Conservation (phyloP, 371 early-diverging fungal species). For the Mortierella sp. region DNA sequence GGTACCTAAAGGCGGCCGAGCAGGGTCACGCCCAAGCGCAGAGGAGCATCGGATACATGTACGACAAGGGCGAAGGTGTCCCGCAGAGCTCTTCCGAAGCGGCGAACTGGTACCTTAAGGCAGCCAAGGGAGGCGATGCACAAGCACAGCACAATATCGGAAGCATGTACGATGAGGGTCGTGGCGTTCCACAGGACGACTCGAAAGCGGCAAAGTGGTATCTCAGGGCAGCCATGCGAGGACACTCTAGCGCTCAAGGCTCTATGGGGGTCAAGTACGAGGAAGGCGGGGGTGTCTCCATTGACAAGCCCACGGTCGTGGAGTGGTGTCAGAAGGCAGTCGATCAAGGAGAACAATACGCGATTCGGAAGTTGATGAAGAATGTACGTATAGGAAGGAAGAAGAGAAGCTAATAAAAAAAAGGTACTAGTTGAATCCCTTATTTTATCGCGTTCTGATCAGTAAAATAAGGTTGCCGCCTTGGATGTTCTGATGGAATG, state of each 20-base stretch:
- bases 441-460: too few species aligned
- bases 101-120: not conserved
- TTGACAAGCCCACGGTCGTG: not conserved
- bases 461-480: too few species aligned
- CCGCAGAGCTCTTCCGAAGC: not conserved
- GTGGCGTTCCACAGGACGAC: not conserved
- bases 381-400: not conserved
- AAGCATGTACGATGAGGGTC: not conserved
- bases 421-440: too few species aligned
- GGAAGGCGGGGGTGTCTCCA: not conserved
- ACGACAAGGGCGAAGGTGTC: constrained; percentile 38
- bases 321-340: not conserved
- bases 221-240: not conserved
- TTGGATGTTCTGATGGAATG: too few species aligned
- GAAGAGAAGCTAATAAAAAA: too few species aligned
- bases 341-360: not conserved
- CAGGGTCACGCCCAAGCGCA: not conserved
- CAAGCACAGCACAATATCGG: not conserved
- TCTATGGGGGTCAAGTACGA: not conserved
- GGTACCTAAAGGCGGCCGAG: not conserved
- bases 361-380: not conserved
- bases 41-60: constrained; percentile 48
- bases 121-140: constrained; percentile 3
- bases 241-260: not conserved
- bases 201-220: not conserved